Evolutionary conservation across 1,284 basidiomycete genomes (phyloP), one percentile per base, ranked within the genome.

Genomic region (Apiotrichum akiyoshidainum): DNA sequence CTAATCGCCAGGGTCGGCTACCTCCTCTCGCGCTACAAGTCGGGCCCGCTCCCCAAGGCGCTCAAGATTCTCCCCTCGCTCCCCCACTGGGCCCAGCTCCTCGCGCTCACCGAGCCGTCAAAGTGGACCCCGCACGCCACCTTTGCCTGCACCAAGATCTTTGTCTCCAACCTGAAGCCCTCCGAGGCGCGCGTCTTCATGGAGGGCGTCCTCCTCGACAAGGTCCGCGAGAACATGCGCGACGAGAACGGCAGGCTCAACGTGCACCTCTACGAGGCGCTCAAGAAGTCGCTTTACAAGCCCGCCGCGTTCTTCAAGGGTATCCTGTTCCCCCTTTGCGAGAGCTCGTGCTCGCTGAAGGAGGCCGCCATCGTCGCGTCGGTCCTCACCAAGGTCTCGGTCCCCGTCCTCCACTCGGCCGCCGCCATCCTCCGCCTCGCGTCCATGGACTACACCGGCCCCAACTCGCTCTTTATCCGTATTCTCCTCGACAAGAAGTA

Each of bases 291-390:
- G 12, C 79, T 99, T 60, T 99, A 95, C 79, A 99, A 99, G 78
- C 96, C 96, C 5, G 90, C 90, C 1, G 94, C 96, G 1, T 98
- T 98, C 76, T 99, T 99, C 83, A 99, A 99, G 78, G 96, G 95
- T 5, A 87, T 99, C 60, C 83, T 99, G 40, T 99, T 99, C 77
- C 96, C 96, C 1, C 82, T 99, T 69, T 85, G 95, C 65, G 92
- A 96, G 84, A 81, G 80, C 47, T 89, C 90, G 16, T 94, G 92
- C 70, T 90, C 92, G 0, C 81, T 99, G 46, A 95, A 94, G 74
- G 96, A 99, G 80, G 92, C 94, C 0, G 90, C 93, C 5, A 94
- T 99, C 59, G 82, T 99, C 57, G 93, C 91, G 5, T 96, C 92
- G 0, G 87, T 99, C 19, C 81, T 99, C 13, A 84, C 90, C 12